phyloP scores from a whole-genome alignment of 2,329 filamentous ascomycete genomes.

The Cryphonectria naterciae region DNA sequence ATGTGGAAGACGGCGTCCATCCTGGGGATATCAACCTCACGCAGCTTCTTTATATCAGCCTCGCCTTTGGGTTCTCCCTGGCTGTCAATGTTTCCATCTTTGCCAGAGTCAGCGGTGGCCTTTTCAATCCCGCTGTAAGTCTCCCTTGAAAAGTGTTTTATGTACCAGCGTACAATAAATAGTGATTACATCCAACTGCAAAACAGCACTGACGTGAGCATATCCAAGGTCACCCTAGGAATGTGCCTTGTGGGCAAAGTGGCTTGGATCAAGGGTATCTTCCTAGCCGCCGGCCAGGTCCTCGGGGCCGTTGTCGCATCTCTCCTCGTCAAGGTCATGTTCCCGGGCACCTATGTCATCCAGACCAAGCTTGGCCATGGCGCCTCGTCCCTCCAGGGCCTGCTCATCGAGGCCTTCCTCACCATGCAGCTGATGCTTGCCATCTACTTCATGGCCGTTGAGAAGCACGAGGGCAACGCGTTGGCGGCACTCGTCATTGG shows the following conservation, averaged over 20 bases:
- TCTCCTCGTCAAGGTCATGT: slow-evolving; percentile 46
- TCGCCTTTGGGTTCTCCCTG: slow-evolving; percentile 26
- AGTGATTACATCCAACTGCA: background rate
- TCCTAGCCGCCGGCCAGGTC: slow-evolving; percentile 32
- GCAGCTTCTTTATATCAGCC: slow-evolving; percentile 35
- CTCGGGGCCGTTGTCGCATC: slow-evolving; percentile 43
- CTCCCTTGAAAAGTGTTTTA: background rate
- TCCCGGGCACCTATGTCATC: slow-evolving; percentile 44
- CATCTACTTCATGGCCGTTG: slow-evolving; percentile 61
- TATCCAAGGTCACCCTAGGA: slow-evolving; percentile 43
- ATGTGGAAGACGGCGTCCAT: slow-evolving; percentile 18
- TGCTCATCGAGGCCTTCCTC: slow-evolving; percentile 59
- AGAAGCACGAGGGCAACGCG: slow-evolving; percentile 65
- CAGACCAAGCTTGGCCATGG: slow-evolving; percentile 49
- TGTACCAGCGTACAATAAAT: background rate
- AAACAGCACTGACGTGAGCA: background rate
- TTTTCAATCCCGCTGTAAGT: slow-evolving; percentile 30
- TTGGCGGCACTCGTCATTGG: slow-evolving; percentile 27
- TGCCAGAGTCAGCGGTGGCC: slow-evolving; percentile 24
- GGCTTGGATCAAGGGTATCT: slow-evolving; percentile 45
- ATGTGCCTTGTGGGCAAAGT: slow-evolving; percentile 51
- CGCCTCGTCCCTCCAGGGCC: slow-evolving; percentile 48
- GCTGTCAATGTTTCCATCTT: slow-evolving; percentile 29
- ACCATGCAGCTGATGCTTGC: slow-evolving; percentile 56
- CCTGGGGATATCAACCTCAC: slow-evolving; percentile 30